These are phyloP conservation scores for Chiua virens DNA, from an alignment of 768 basidiomycete species.

Conservation along the genomic window DNA sequence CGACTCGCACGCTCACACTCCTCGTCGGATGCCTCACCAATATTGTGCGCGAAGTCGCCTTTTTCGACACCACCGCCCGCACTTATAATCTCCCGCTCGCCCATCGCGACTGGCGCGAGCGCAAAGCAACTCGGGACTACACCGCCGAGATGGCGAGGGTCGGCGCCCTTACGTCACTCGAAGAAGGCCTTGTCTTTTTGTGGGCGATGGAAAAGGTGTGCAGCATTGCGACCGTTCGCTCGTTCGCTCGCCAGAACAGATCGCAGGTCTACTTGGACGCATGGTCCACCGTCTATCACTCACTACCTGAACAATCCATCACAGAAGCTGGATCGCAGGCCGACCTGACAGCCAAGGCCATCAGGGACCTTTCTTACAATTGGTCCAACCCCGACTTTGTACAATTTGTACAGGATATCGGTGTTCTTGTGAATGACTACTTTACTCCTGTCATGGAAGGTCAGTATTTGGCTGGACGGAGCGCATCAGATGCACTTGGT, in stretches of 20 bases:
- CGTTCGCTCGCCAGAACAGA: background rate
- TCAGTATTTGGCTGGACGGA: slow-evolving; percentile 17
- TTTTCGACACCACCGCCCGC: slow-evolving; percentile 56
- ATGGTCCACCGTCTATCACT: slow-evolving; percentile 51
- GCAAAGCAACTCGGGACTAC: slow-evolving; percentile 65
- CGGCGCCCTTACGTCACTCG: slow-evolving; percentile 42
- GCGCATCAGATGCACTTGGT: slow-evolving; percentile 9
- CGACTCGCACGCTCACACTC: slow-evolving; percentile 41
- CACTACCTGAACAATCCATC: background rate
- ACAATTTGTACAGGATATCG: slow-evolving; percentile 51
- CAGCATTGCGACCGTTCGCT: background rate
- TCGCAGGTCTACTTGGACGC: slow-evolving; percentile 66
- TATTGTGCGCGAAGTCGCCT: slow-evolving; percentile 55
- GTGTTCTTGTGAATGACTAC: slow-evolving; percentile 43
- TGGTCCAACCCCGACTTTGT: slow-evolving; percentile 58
- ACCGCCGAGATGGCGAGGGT: slow-evolving; percentile 69
- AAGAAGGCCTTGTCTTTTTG: slow-evolving; percentile 68
- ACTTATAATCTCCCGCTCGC: slow-evolving; percentile 45
- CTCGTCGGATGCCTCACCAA: slow-evolving; percentile 57
- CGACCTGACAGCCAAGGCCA: slow-evolving; percentile 27
- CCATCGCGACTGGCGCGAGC: slow-evolving; percentile 41
- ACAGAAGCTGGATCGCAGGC: background rate
- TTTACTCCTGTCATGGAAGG: slow-evolving; percentile 36
- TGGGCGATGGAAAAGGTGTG: slow-evolving; percentile 80
- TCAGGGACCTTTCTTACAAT: slow-evolving; percentile 54